Base-by-base conservation (phyloP, 2,329 filamentous ascomycete genomes). In the Metarhizium humberi region DNA sequence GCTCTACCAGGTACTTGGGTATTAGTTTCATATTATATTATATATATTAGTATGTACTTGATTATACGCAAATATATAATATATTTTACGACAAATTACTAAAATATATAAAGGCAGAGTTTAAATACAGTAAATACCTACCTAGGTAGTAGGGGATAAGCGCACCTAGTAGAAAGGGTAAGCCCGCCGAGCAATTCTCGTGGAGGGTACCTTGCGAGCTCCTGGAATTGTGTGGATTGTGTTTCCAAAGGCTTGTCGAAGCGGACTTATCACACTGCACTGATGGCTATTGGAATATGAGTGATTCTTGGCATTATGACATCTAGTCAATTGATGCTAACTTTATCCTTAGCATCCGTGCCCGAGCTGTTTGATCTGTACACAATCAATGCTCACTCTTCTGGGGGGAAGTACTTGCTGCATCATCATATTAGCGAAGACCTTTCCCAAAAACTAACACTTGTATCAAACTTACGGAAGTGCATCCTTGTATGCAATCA, bases 401-500 rank as follows among this genome's bases (percentile, higher is more conserved):
- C 51, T 8, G 61, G 57, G n/a, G 66, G 66, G 6, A 68, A 68
- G 30, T 61, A 59, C 34, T 57, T 60, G 14, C 66, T 68, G 29
- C 8, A 20, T 11, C 8, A 3, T 34, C 16, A 30, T 20, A 8
- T 56, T 11, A 56, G 52, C 30, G n/a, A 46, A 30, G 32, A 20
- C 14, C 16, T 8, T n/a, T 25, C 3, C 6, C 38, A 13, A 4
- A 20, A 4, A 49, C 3, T 32, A 13, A 25, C 6, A 18, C 32
- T 32, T 32, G 32, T 29, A 18, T 8, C 30, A 20, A 34, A 66
- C 70, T 62, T 71, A 95, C 91, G 92, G 88, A 11, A 96, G 70
- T 40, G 77, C 72, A 29, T 79, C 62, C 52, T 85, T 76, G 68
- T 97, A 97, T 0, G 87, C 85, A 43, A 74, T 70, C 57, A 87